A percentile compares a stretch with the other conserved stretches of the same genome.
Conservation (phyloP, 495 filamentous ascomycete species). For the Hypomontagnella submonticulosa region DNA sequence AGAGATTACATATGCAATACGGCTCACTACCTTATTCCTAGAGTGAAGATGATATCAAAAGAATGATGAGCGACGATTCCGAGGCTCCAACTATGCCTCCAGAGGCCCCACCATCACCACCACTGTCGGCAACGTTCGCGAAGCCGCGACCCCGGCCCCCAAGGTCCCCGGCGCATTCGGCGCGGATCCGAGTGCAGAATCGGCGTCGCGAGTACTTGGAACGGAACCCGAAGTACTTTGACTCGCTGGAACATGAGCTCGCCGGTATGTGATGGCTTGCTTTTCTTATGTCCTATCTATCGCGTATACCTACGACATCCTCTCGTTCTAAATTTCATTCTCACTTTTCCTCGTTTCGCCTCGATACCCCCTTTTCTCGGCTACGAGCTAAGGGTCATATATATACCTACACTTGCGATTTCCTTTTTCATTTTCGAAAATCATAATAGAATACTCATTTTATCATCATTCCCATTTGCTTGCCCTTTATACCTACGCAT, state of each 20-base stretch:
- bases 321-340: too few species aligned
- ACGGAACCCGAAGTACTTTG: slow-evolving; percentile 54
- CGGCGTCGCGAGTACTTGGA: slow-evolving; percentile 57
- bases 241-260: slow-evolving; percentile 56
- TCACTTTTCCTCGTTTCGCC: too few species aligned
- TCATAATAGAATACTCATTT: not conserved
- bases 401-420: too few species aligned
- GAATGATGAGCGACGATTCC: not conserved
- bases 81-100: slow-evolving; percentile 21
- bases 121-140: slow-evolving; percentile 30
- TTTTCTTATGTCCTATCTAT: not conserved
- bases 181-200: slow-evolving; percentile 54
- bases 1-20: too few species aligned
- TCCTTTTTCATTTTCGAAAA: too few species aligned
- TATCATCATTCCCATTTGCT: not conserved
- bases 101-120: slow-evolving; percentile 28
- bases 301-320: too few species aligned
- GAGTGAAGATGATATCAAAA: not conserved
- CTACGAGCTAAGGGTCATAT: too few species aligned
- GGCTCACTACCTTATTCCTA: too few species aligned
- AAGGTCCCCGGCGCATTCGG: slow-evolving; percentile 46
- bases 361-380: too few species aligned
- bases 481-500: not conserved
- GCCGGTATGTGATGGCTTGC: slow-evolving; percentile 45
- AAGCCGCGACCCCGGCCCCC: slow-evolving; percentile 55